Base-by-base conservation (phyloP, 2,329 filamentous ascomycete genomes). In the Trichoderma citrinoviride region DNA sequence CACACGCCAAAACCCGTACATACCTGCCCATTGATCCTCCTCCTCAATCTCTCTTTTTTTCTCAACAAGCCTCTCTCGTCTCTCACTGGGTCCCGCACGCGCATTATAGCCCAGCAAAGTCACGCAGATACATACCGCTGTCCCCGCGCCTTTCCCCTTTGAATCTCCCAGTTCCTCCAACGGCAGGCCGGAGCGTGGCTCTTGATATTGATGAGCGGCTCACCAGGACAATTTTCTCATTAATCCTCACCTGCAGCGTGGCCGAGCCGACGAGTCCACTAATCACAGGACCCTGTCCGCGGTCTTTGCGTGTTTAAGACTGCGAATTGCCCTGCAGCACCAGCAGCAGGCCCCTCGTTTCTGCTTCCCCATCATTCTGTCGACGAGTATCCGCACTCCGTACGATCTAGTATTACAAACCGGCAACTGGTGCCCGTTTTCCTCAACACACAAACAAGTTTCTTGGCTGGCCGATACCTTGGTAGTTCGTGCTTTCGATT, bases 381-480 rank as follows among this genome's bases (percentile, higher is more conserved):
- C 27, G 27, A 29, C 27, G 27, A 29, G 27, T 29, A 29, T 7
- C 27, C 7, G 3, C 3, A n/a, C n/a, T n/a, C n/a, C n/a, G n/a
- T n/a, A n/a, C n/a, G n/a, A n/a, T n/a, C n/a, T n/a, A n/a, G n/a
- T n/a, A n/a, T n/a, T n/a, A n/a, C n/a, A 29, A 29, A 29, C 27
- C 27, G 8, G 6, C 27, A 29, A n/a, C n/a, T n/a, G n/a, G n/a
- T n/a, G 27, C 27, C 27, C 7, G 27, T 29, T 29, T 29, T 29
- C 27, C 8, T 29, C 27, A 29, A 29, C 89, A 5, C 27, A 29
- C 27, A 29, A 29, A 29, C 27, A 7, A 29, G 7, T 5, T 29
- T 29, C 27, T 29, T 29, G 27, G 27, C 27, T 29, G 27, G 27
- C 27, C 27, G 27, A 29, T 7, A n/a, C n/a, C n/a, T n/a, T n/a